These are phyloP conservation scores for Curvularia hawaiiensis DNA, from an alignment of 2,329 filamentous ascomycete genomes.

Conservation along the genomic window DNA sequence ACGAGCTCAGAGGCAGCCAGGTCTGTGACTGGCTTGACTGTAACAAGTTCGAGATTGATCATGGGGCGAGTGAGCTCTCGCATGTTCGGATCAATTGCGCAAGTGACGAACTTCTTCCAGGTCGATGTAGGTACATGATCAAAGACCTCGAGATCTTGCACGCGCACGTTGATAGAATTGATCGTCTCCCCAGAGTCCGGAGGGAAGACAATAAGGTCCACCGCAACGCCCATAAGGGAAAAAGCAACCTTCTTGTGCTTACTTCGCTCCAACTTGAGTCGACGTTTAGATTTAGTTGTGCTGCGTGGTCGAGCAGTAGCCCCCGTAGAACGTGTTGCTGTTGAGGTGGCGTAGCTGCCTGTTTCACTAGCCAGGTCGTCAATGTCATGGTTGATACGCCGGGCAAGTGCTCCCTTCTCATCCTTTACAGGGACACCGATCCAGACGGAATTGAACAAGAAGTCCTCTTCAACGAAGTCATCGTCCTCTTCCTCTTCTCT, in stretches of 20 bases:
- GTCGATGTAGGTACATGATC: constrained; percentile 95
- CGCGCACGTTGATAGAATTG: constrained; percentile 82
- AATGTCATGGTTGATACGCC: constrained; percentile 85
- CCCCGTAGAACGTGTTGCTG: constrained; percentile 41
- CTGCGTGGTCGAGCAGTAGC: constrained; percentile 50
- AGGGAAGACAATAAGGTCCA: constrained; percentile 82
- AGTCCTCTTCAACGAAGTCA: constrained; percentile 83
- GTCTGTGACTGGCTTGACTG: constrained; percentile 82
- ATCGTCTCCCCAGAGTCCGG: constrained; percentile 79
- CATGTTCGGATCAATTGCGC: constrained; percentile 84
- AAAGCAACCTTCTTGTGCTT: constrained; percentile 95
- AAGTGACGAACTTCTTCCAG: constrained; percentile 98
- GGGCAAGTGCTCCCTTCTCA: constrained; percentile 80
- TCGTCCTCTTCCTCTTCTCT: constrained; percentile 65
- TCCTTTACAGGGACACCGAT: constrained; percentile 88
- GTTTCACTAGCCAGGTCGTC: constrained; percentile 88
- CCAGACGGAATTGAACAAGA: constrained; percentile 98
- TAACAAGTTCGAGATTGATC: constrained; percentile 87
- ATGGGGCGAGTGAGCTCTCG: constrained; percentile 86
- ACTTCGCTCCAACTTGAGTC: constrained; percentile 79
- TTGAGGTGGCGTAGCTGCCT: constrained; percentile 80
- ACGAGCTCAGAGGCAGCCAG: constrained; percentile 90
- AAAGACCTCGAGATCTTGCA: constrained; percentile 86
- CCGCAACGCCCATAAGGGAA: constrained; percentile 82
- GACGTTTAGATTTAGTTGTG: constrained; percentile 53